phyloP scores from a whole-genome alignment of 2,329 filamentous ascomycete species.

The Ophiostoma ulmi region DNA sequence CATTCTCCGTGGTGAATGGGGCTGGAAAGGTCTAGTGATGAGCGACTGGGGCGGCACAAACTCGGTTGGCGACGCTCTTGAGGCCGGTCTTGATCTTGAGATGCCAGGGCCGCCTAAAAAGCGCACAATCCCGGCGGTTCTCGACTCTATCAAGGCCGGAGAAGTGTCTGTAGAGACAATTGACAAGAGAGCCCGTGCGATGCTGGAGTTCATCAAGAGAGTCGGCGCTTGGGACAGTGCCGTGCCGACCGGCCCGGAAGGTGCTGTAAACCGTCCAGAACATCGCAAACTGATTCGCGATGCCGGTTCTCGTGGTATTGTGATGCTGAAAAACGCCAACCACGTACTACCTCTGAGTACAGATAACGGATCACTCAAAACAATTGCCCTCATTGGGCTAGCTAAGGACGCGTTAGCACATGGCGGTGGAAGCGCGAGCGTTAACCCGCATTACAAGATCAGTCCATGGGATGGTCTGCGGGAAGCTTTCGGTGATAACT shows the following conservation, averaged over 20 bases:
- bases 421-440: conserved; percentile 61
- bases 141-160: neutral
- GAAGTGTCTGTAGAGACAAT: neutral
- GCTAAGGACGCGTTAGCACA: conserved; percentile 40
- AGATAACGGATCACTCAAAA: neutral
- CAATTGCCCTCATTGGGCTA: neutral
- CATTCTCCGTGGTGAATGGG: conserved; percentile 56
- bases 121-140: neutral
- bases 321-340: conserved; percentile 58
- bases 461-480: conserved; percentile 59
- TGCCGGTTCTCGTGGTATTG: conserved; percentile 57
- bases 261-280: conserved; percentile 33
- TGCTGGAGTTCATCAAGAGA: conserved; percentile 10
- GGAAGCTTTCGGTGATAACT: conserved; percentile 40
- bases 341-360: conserved; percentile 50
- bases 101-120: conserved; percentile 47
- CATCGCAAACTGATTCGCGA: conserved; percentile 57
- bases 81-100: conserved; percentile 53
- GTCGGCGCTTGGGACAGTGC: conserved; percentile 9
- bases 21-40: conserved; percentile 54
- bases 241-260: neutral
- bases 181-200: conserved; percentile 1
- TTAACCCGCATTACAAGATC: conserved; percentile 64
- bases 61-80: conserved; percentile 50
- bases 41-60: conserved; percentile 57